Evolutionary conservation across 2,329 filamentous ascomycete species (phyloP).

Genomic region (Ophiognomonia clavigignenti-juglandacearum): DNA sequence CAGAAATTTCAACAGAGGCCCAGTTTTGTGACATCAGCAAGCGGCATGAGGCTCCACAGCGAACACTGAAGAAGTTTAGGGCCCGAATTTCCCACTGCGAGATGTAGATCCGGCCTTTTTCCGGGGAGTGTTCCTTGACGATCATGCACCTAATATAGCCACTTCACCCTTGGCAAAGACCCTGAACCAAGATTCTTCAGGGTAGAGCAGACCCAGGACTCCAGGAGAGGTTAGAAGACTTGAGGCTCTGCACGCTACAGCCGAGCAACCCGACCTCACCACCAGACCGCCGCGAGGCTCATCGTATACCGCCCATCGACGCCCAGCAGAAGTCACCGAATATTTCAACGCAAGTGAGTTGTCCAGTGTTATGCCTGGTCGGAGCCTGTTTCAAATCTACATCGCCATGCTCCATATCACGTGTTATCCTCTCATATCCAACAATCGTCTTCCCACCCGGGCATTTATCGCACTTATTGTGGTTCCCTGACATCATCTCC

Average conservation of each 20-base stretch:
- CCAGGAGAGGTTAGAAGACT: background rate
- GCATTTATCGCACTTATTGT: conserved; percentile 17
- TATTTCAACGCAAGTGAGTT: no score
- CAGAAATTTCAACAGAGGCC: conserved; percentile 15
- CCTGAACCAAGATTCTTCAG: background rate
- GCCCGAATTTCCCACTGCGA: background rate
- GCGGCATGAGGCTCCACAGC: conserved; percentile 12
- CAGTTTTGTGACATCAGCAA: conserved; percentile 16
- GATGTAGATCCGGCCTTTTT: conserved; percentile 12
- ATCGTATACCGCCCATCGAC: no score
- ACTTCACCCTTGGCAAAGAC: conserved; percentile 1
- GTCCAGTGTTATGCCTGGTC: background rate
- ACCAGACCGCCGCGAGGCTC: no score
- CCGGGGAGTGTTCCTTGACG: background rate
- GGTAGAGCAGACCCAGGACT: background rate
- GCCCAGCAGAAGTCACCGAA: no score
- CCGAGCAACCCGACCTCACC: no score
- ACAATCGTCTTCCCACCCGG: conserved; percentile 3
- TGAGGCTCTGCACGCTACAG: background rate
- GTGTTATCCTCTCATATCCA: background rate
- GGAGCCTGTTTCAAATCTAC: background rate
- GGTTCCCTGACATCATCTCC: conserved; percentile 15
- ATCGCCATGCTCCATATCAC: conserved; percentile 2
- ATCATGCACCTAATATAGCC: background rate
- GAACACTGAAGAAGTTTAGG: conserved; percentile 2